Evolutionary conservation across 306 rosid species (phyloP).

Genomic region (Arachis stenosperma): DNA sequence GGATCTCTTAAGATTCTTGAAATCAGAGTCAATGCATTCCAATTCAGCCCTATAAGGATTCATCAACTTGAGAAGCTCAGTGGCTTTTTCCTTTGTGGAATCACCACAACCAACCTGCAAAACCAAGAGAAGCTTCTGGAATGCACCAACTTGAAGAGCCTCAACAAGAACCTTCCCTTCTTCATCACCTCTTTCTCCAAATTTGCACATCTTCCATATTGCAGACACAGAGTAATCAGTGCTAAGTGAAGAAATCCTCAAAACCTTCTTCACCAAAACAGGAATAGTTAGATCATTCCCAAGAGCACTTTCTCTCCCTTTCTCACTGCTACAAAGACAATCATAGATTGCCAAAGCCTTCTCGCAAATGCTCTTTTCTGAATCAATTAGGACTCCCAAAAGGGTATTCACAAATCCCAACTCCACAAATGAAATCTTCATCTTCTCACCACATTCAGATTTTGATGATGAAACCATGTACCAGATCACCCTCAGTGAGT

Average conservation of each 20-base stretch:
- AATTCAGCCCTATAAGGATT: constrained; percentile 67
- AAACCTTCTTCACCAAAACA: constrained; percentile 69
- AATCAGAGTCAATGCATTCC: constrained; percentile 83
- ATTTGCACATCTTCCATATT: constrained; percentile 61
- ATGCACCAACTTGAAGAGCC: constrained; percentile 78
- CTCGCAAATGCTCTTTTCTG: constrained; percentile 57
- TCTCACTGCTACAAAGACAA: constrained; percentile 41
- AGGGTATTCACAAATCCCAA: constrained; percentile 56
- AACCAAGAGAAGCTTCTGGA: constrained; percentile 71
- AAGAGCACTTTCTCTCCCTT: constrained; percentile 58
- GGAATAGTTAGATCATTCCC: constrained; percentile 62
- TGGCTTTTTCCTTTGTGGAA: constrained; percentile 62
- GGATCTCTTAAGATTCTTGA: constrained; percentile 66
- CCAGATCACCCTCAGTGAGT: constrained; percentile 52
- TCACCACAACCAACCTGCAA: constrained; percentile 70
- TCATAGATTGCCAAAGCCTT: constrained; percentile 59
- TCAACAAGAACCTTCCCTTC: constrained; percentile 55
- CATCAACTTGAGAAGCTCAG: constrained; percentile 67
- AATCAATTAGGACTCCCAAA: constrained; percentile 58
- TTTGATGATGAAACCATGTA: constrained; percentile 56
- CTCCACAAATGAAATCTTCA: constrained; percentile 45
- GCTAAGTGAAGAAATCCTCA: constrained; percentile 61
- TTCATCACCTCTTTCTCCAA: constrained; percentile 38
- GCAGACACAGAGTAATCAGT: constrained; percentile 63
- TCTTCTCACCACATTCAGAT: constrained; percentile 33